Conservation (phyloP, 768 basidiomycete species). For the Strobilomyces confusus region DNA sequence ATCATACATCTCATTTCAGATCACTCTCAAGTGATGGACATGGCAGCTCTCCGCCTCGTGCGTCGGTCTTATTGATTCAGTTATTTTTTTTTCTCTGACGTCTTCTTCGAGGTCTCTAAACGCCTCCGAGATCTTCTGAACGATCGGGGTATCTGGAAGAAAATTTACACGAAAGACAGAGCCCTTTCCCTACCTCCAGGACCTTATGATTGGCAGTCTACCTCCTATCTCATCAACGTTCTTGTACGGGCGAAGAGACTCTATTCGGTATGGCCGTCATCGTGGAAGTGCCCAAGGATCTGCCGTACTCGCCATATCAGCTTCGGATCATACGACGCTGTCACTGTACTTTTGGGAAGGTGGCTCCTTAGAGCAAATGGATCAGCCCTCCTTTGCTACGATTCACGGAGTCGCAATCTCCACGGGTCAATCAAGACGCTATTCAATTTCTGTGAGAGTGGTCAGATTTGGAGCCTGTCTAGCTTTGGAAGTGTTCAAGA, state of each 20-base stretch:
- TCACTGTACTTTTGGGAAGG: conserved; percentile 7
- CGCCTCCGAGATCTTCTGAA: background rate
- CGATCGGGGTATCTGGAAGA: background rate
- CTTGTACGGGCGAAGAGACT: conserved; percentile 3
- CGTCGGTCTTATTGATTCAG: background rate
- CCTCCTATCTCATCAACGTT: conserved; percentile 1
- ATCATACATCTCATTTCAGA: conserved; percentile 2
- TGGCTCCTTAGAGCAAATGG: conserved; percentile 8
- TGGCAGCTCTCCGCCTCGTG: conserved; percentile 6
- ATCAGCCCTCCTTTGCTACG: conserved; percentile 6
- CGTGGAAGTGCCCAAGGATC: background rate
- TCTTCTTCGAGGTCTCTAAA: conserved; percentile 1
- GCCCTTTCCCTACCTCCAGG: background rate
- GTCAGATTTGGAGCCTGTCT: background rate
- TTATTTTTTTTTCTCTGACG: background rate
- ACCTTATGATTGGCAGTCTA: conserved; percentile 12
- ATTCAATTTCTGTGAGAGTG: background rate
- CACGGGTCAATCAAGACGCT: background rate
- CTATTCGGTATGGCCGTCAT: conserved; percentile 5
- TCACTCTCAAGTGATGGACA: background rate
- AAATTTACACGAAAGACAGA: background rate
- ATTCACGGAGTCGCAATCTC: background rate
- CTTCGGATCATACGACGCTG: background rate
- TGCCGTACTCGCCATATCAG: background rate
- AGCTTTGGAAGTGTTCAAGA: background rate